A percentile compares a stretch with the other conserved stretches of the same genome.
Conservation (phyloP, 2,329 filamentous ascomycete species). For the Tolypocladium nubicola region DNA sequence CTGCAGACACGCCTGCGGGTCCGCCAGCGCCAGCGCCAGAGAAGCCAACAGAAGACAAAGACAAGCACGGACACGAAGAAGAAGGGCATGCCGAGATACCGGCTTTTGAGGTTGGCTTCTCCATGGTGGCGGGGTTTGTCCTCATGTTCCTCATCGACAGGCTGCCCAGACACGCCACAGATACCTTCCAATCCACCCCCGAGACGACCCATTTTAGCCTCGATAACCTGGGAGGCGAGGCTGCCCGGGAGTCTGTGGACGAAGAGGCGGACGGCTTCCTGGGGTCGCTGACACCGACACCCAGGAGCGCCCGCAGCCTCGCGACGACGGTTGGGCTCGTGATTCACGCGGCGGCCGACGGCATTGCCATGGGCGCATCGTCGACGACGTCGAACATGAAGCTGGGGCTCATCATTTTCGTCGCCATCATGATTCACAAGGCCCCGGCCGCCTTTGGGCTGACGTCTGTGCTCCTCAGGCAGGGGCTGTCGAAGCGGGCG, state of each 20-base stretch:
- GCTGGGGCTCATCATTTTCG: conserved; percentile 82
- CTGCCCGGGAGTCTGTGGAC: conserved; percentile 32
- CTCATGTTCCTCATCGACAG: conserved; percentile 96
- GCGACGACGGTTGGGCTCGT: conserved; percentile 92
- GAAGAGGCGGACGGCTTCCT: conserved; percentile 49
- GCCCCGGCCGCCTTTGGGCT: conserved; percentile 91
- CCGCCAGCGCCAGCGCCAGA: not conserved
- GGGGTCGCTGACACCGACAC: conserved; percentile 45
- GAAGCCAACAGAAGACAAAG: conserved; percentile 9
- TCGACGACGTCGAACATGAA: conserved; percentile 63
- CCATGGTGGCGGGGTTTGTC: conserved; percentile 79
- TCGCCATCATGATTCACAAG: conserved; percentile 97
- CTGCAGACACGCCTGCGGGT: not conserved
- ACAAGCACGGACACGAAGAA: conserved; percentile 20
- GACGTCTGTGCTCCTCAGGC: conserved; percentile 80
- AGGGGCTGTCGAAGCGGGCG: conserved; percentile 78
- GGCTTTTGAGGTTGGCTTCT: conserved; percentile 72
- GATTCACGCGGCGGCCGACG: conserved; percentile 90
- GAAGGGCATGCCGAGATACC: conserved; percentile 36
- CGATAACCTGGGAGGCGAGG: conserved; percentile 58
- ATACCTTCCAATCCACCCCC: conserved; percentile 52
- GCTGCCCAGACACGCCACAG: conserved; percentile 61
- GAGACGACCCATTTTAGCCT: conserved; percentile 79
- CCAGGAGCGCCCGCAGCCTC: conserved; percentile 50
- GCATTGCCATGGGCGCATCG: conserved; percentile 90